These are phyloP conservation scores for Colletotrichum cuscutae DNA, from an alignment of 2,329 filamentous ascomycete species.

Conservation along the genomic window DNA sequence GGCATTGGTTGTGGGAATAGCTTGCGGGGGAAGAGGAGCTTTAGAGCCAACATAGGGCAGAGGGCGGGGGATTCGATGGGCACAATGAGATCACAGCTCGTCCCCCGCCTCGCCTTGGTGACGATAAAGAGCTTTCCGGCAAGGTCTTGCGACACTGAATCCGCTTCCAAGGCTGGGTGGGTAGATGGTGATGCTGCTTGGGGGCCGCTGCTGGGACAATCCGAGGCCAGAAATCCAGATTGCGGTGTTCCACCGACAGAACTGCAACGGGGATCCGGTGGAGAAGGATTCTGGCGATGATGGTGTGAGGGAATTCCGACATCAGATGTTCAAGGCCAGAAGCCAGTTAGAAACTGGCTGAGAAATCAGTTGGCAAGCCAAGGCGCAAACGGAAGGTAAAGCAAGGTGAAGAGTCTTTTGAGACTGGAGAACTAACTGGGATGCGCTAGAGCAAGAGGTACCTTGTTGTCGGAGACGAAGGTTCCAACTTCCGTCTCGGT, in stretches of 20 bases:
- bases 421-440: background rate
- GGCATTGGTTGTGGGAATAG: background rate
- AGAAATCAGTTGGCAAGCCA: constrained; percentile 13
- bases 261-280: constrained; percentile 12
- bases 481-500: background rate
- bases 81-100: constrained; percentile 22
- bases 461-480: background rate
- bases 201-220: constrained; percentile 9
- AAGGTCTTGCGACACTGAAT: background rate
- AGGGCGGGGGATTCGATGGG: constrained; percentile 11
- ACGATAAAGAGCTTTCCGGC: background rate
- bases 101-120: background rate
- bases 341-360: background rate
- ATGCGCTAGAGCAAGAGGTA: background rate
- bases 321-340: background rate
- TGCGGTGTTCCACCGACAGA: constrained; percentile 10
- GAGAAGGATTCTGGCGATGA: constrained; percentile 14
- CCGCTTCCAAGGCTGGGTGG: constrained; percentile 5
- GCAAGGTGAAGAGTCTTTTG: background rate
- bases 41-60: background rate
- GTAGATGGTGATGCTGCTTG: background rate
- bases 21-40: constrained; percentile 5
- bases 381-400: background rate
- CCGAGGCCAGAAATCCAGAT: constrained; percentile 4
- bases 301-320: constrained; percentile 31